Conservation (phyloP, 257 asterid genomes). For the Rhazya stricta region DNA sequence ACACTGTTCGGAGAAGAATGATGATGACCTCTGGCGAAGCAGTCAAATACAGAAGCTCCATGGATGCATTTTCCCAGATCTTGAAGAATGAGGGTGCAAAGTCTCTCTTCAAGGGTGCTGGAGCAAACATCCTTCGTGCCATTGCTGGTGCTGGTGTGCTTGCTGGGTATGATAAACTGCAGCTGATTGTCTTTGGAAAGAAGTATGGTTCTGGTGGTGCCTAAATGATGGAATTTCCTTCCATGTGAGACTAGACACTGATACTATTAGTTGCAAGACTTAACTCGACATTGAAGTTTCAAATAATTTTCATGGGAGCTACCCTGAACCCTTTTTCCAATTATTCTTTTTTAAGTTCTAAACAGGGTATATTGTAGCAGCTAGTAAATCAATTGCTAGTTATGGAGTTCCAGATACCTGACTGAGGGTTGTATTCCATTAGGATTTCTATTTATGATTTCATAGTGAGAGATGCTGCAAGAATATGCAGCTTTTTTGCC, state of each 20-base stretch:
- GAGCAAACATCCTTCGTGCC: slow-evolving; percentile 41
- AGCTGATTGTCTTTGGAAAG: slow-evolving; percentile 33
- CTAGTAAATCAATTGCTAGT: slow-evolving; percentile 17
- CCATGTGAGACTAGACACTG: not conserved
- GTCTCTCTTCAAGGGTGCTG: slow-evolving; percentile 46
- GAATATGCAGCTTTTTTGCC: not conserved
- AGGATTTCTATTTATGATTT: not conserved
- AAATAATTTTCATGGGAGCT: slow-evolving; percentile 9
- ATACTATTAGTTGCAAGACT: not conserved
- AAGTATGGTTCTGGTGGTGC: slow-evolving; percentile 43
- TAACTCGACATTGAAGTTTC: slow-evolving; percentile 4
- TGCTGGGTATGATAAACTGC: slow-evolving; percentile 41
- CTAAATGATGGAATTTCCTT: slow-evolving; percentile 5
- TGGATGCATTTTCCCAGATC: slow-evolving; percentile 38
- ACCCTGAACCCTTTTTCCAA: not conserved
- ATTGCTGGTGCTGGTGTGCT: slow-evolving; percentile 46
- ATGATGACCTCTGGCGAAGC: slow-evolving; percentile 54
- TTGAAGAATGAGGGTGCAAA: slow-evolving; percentile 40
- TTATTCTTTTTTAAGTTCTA: not conserved
- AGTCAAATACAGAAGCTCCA: slow-evolving; percentile 38
- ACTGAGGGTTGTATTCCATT: not conserved
- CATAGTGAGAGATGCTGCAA: not conserved
- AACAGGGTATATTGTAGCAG: not conserved
- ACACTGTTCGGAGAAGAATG: slow-evolving; percentile 45
- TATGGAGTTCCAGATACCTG: not conserved